Percentiles rank a stretch among this genome's conserved stretches.
phyloP scores from a whole-genome alignment of 768 basidiomycete species.

The Xanthoconium stramineum region DNA sequence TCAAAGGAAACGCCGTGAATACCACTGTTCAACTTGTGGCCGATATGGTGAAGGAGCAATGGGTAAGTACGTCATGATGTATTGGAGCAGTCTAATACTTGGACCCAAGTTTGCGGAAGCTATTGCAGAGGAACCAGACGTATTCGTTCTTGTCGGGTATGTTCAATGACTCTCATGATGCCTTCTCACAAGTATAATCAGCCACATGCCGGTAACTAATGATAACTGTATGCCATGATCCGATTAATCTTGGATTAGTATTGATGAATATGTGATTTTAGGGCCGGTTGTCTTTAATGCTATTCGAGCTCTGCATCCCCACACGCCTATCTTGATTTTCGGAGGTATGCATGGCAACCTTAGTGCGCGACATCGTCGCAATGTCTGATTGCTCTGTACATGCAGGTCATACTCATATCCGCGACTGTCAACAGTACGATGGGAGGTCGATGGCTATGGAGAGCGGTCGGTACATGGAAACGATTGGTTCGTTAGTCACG shows the following conservation, averaged over 20 bases:
- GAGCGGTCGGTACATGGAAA: constrained; percentile 91
- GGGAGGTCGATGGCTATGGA: constrained; percentile 48
- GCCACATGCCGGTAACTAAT: constrained; percentile 78
- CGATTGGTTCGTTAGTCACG: constrained; percentile 53
- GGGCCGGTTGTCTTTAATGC: constrained; percentile 75
- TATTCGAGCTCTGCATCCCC: constrained; percentile 66
- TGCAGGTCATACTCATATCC: constrained; percentile 48
- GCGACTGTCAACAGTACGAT: constrained; percentile 27
- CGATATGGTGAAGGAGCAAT: constrained; percentile 75
- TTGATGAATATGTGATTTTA: constrained; percentile 21
- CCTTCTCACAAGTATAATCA: constrained; percentile 24
- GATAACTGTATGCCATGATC: constrained; percentile 54
- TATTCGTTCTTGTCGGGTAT: constrained; percentile 73
- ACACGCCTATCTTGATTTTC: constrained; percentile 79
- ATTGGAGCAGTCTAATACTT: not conserved
- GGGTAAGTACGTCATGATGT: constrained; percentile 44
- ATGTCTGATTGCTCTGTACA: not conserved
- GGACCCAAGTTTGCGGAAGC: constrained; percentile 64
- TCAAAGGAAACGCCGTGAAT: constrained; percentile 64
- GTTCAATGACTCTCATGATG: constrained; percentile 11
- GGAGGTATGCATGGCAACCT: constrained; percentile 46
- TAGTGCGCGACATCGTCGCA: not conserved
- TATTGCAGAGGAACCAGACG: constrained; percentile 76
- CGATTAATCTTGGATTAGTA: not conserved
- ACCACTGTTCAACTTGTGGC: constrained; percentile 73